These are phyloP conservation scores for Omphalea diandra DNA, from an alignment of 441 rosid species.

Conservation along the genomic window DNA sequence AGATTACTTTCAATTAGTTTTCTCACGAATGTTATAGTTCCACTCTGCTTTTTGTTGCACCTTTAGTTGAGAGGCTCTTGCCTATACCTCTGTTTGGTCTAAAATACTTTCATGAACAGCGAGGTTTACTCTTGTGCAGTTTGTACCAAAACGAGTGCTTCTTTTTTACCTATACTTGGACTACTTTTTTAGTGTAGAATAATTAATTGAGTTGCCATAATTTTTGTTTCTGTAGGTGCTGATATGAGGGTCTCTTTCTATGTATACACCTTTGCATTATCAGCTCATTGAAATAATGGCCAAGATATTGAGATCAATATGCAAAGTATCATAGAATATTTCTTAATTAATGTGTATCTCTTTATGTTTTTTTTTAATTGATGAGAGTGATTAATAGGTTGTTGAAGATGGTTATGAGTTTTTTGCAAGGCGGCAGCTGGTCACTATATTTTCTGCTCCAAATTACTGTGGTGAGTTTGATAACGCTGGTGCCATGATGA, in stretches of 20 bases:
- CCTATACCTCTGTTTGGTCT: not conserved
- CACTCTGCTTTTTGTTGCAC: not conserved
- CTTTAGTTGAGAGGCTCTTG: not conserved
- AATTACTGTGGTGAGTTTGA: conserved; percentile 78
- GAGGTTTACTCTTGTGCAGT: not conserved
- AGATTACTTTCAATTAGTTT: not conserved
- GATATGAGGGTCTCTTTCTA: not conserved
- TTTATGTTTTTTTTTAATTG: not conserved
- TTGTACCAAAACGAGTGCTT: not conserved
- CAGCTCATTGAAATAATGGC: not conserved
- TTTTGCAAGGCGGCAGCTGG: conserved; percentile 64
- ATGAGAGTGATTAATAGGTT: conserved; percentile 43
- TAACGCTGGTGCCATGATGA: conserved; percentile 76
- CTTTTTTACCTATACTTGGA: not conserved
- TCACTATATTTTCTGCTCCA: conserved; percentile 69
- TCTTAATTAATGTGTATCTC: conserved; percentile 11
- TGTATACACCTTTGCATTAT: not conserved
- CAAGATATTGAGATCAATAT: not conserved
- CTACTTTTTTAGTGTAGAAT: not conserved
- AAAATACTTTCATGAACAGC: not conserved
- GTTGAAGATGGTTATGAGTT: conserved; percentile 86
- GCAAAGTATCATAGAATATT: conserved; percentile 1
- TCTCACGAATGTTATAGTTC: not conserved
- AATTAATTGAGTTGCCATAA: not conserved
- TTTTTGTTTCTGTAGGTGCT: not conserved